phyloP scores from a whole-genome alignment of 1,284 basidiomycete genomes.

The Cystobasidium pallidum region DNA sequence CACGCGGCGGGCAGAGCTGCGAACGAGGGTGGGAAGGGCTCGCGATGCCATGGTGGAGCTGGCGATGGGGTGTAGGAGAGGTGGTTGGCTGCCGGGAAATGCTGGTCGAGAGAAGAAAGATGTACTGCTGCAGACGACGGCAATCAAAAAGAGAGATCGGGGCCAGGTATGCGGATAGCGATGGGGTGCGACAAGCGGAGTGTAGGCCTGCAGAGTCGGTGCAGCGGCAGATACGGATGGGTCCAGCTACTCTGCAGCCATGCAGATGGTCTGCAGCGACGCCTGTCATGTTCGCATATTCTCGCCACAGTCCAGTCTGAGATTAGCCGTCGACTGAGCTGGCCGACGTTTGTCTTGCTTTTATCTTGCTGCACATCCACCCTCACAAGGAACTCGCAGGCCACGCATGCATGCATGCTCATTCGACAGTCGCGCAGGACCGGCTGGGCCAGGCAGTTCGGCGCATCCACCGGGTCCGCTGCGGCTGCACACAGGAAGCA shows the following conservation, averaged over 20 bases:
- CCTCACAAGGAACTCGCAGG: too few relatives aligned
- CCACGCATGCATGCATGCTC: conserved; percentile 37
- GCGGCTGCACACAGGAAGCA: not conserved
- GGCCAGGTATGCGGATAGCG: conserved; percentile 1
- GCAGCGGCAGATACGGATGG: not conserved
- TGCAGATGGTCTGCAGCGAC: not conserved
- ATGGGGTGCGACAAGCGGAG: not conserved
- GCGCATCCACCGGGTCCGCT: not conserved
- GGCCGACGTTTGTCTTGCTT: too few relatives aligned
- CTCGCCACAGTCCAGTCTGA: not conserved
- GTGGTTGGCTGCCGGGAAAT: not conserved
- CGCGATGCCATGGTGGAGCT: conserved; percentile 35
- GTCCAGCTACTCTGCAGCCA: not conserved
- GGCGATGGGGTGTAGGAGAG: not conserved
- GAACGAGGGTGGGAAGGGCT: conserved; percentile 19
- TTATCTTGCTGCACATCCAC: too few relatives aligned
- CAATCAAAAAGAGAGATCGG: conserved; percentile 4
- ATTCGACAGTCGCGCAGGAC: conserved; percentile 17
- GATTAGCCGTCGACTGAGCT: conserved; percentile 3
- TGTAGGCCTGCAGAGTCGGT: not conserved
- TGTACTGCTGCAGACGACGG: too few relatives aligned
- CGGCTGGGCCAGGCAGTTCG: not conserved
- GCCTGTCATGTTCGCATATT: not conserved
- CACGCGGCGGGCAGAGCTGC: conserved; percentile 24
- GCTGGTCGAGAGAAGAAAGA: not conserved